Conservation (phyloP, 139 green algal genomes). For the Closterium sp. region DNA sequence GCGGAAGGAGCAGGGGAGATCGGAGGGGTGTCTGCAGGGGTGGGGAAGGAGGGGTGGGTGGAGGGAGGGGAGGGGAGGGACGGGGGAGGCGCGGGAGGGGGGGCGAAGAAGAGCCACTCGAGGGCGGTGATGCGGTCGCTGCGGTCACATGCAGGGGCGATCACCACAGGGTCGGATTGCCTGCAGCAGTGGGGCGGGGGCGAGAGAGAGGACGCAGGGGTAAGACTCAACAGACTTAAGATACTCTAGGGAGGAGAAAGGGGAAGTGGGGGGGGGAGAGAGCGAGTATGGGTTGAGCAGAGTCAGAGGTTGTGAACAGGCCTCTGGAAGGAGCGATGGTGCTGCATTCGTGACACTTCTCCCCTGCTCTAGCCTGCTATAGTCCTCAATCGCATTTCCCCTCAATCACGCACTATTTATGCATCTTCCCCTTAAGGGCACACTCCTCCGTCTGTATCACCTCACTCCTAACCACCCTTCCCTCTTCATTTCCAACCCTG, state of each 20-base stretch:
- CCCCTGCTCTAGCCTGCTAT: no score
- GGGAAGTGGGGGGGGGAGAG: background rate
- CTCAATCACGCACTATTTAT: no score
- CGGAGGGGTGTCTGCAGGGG: background rate
- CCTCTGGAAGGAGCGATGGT: background rate
- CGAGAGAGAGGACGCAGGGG: background rate
- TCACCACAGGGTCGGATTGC: background rate
- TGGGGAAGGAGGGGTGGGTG: background rate
- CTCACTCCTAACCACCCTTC: no score
- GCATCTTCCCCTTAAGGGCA: no score
- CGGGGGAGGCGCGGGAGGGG: no score
- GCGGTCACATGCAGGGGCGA: background rate
- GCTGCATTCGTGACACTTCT: background rate
- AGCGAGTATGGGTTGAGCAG: background rate
- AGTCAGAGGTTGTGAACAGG: no score
- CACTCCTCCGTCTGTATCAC: no score
- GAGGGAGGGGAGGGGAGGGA: background rate
- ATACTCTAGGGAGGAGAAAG: background rate
- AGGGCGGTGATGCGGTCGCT: background rate
- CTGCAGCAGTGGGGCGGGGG: background rate
- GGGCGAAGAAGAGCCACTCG: background rate
- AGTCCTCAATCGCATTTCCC: no score
- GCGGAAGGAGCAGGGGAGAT: background rate
- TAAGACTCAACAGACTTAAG: background rate
- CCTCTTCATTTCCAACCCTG: no score